These are phyloP conservation scores for Populus simonii DNA, from an alignment of 345 rosid species.

Conservation along the genomic window DNA sequence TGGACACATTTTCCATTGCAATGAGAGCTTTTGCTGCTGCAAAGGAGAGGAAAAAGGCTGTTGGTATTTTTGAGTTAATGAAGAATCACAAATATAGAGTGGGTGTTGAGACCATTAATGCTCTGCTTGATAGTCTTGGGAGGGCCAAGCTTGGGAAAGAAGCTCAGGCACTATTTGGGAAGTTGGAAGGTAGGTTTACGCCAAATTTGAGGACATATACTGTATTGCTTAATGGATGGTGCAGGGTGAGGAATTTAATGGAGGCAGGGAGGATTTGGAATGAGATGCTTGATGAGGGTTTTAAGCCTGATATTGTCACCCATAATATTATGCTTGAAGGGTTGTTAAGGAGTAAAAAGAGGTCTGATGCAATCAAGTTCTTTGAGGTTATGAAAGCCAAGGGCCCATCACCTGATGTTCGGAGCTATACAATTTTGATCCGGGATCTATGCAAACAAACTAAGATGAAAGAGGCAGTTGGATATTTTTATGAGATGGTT, in stretches of 20 bases:
- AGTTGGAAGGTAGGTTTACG: conserved; percentile 62
- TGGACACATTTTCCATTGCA: conserved; percentile 72
- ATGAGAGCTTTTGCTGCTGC: conserved; percentile 82
- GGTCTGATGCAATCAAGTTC: conserved; percentile 75
- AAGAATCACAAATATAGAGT: conserved; percentile 65
- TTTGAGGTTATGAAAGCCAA: conserved; percentile 80
- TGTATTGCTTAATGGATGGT: conserved; percentile 78
- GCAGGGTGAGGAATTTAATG: conserved; percentile 71
- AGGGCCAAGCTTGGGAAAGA: conserved; percentile 83
- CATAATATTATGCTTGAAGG: conserved; percentile 82
- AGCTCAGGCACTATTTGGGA: conserved; percentile 68
- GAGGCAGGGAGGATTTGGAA: conserved; percentile 94
- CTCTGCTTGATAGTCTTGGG: conserved; percentile 76
- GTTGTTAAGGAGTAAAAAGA: conserved; percentile 58
- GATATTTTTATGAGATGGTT: conserved; percentile 72
- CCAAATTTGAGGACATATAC: conserved; percentile 76
- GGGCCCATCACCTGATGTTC: conserved; percentile 66
- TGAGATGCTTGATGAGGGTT: conserved; percentile 74
- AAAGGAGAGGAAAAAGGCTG: conserved; percentile 88
- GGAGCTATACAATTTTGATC: conserved; percentile 72
- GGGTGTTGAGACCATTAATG: conserved; percentile 68
- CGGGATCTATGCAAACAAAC: conserved; percentile 69
- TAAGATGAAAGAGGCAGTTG: conserved; percentile 66
- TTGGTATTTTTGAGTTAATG: conserved; percentile 86
- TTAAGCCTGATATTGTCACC: conserved; percentile 67